Conservation (phyloP, 208 protist genomes). For the Trypanosoma platydactyli region DNA sequence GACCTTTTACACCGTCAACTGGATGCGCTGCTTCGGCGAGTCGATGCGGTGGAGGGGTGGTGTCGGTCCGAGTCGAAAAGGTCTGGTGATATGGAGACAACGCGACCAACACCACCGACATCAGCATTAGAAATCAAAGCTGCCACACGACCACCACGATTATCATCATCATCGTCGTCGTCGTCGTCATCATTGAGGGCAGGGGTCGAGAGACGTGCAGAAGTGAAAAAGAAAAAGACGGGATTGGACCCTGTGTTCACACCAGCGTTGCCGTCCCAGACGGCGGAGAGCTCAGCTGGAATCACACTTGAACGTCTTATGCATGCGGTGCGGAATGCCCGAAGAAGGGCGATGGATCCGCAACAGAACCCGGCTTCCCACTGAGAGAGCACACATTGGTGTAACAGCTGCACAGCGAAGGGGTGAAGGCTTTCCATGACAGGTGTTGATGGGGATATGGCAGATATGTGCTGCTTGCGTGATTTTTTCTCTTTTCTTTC, state of each 20-base stretch:
- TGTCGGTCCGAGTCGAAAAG: no score
- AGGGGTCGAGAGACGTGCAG: not conserved
- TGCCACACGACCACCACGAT: not conserved
- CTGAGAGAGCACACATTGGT: no score
- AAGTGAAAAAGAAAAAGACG: not conserved
- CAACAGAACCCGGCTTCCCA: not conserved
- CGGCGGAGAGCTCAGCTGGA: not conserved
- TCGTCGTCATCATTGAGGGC: not conserved
- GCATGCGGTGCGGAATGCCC: slow-evolving; percentile 20
- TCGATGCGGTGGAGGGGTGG: no score
- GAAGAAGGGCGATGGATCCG: slow-evolving; percentile 16
- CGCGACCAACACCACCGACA: slow-evolving; percentile 3
- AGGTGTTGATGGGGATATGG: no score
- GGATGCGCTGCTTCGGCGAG: no score
- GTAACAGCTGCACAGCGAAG: no score
- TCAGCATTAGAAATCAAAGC: not conserved
- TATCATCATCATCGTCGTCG: not conserved
- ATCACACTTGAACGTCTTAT: slow-evolving; percentile 25
- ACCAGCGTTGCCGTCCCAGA: not conserved
- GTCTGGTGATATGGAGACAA: not conserved
- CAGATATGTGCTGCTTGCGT: no score
- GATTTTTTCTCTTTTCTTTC: no score
- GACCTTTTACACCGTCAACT: no score
- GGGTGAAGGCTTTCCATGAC: no score
- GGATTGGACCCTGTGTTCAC: not conserved